Evolutionary conservation across 805 yeast genomes (phyloP).

Genomic region (Metschnikowia koreensis): DNA sequence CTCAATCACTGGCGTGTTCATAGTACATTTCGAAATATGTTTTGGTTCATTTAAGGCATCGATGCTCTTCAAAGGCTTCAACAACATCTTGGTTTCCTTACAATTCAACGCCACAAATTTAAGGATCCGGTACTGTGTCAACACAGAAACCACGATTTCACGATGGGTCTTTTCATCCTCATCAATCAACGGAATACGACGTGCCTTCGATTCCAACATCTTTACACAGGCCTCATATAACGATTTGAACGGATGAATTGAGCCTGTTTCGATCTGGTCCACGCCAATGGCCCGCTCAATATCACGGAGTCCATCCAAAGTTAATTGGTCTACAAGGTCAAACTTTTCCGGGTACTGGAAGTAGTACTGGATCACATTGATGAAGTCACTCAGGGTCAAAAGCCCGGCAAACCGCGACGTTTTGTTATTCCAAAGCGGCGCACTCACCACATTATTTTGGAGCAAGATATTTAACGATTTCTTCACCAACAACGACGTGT

Average conservation of each 20-base stretch:
- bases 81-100: conserved; percentile 83
- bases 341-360: conserved; percentile 85
- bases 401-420: conserved; percentile 91
- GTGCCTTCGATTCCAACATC: conserved; percentile 84
- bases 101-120: conserved; percentile 96
- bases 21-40: conserved; percentile 70
- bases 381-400: conserved; percentile 86
- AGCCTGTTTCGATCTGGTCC: conserved; percentile 77
- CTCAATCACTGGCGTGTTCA: conserved; percentile 91
- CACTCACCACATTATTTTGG: conserved; percentile 92
- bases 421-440: conserved; percentile 94
- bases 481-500: conserved; percentile 84
- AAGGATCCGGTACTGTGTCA: conserved; percentile 93
- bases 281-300: conserved; percentile 87
- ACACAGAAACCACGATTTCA: conserved; percentile 91
- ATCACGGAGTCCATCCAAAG: conserved; percentile 79
- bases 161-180: conserved; percentile 88
- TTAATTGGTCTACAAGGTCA: conserved; percentile 81
- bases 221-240: conserved; percentile 89
- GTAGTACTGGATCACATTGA: conserved; percentile 92
- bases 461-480: conserved; percentile 84
- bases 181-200: conserved; percentile 93
- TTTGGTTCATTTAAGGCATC: conserved; percentile 56
- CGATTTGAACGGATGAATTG: conserved; percentile 87
- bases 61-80: conserved; percentile 71